A percentile compares a stretch with the other conserved stretches of the same genome.
These are phyloP conservation scores for Suillus tomentosus DNA, from an alignment of 768 basidiomycete species.

Conservation along the genomic window DNA sequence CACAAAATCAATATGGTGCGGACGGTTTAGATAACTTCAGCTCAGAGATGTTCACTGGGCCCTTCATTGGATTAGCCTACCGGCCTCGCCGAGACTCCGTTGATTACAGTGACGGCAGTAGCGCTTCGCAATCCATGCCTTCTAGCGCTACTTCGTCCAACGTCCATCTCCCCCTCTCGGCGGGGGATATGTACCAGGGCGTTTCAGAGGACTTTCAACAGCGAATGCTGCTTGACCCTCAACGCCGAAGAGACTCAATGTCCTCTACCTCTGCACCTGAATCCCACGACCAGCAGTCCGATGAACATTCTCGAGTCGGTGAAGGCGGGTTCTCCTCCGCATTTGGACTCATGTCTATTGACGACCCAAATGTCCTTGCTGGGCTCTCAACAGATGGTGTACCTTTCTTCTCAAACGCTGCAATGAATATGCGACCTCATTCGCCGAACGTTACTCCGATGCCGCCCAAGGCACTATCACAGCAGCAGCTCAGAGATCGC, in stretches of 20 bases:
- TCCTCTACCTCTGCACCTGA: slow-evolving; percentile 15
- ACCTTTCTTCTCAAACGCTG: slow-evolving; percentile 57
- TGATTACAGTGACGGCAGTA: slow-evolving; percentile 47
- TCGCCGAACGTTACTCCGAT: slow-evolving; percentile 55
- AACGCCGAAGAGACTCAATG: slow-evolving; percentile 23
- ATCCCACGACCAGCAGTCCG: slow-evolving; percentile 15
- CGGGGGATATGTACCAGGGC: slow-evolving; percentile 30
- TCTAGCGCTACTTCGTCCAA: slow-evolving; percentile 57
- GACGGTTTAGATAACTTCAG: slow-evolving; percentile 16
- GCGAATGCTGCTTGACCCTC: slow-evolving; percentile 12
- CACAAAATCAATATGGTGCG: slow-evolving; percentile 28
- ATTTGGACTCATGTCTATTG: slow-evolving; percentile 77
- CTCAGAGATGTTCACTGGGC: slow-evolving; percentile 16
- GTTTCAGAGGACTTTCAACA: slow-evolving; percentile 32
- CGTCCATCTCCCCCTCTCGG: slow-evolving; percentile 48
- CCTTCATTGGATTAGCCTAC: slow-evolving; percentile 30
- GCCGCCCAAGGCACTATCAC: slow-evolving; percentile 34
- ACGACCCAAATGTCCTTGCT: slow-evolving; percentile 69
- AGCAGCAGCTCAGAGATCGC: slow-evolving; percentile 24
- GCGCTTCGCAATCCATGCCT: slow-evolving; percentile 46
- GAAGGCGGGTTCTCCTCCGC: slow-evolving; percentile 57
- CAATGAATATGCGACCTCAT: slow-evolving; percentile 28
- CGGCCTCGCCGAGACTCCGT: slow-evolving; percentile 36
- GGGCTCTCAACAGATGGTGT: slow-evolving; percentile 57
- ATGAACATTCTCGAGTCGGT: slow-evolving; percentile 17